Base-by-base conservation (phyloP, 805 yeast genomes). In the Geotrichum ghanense region DNA sequence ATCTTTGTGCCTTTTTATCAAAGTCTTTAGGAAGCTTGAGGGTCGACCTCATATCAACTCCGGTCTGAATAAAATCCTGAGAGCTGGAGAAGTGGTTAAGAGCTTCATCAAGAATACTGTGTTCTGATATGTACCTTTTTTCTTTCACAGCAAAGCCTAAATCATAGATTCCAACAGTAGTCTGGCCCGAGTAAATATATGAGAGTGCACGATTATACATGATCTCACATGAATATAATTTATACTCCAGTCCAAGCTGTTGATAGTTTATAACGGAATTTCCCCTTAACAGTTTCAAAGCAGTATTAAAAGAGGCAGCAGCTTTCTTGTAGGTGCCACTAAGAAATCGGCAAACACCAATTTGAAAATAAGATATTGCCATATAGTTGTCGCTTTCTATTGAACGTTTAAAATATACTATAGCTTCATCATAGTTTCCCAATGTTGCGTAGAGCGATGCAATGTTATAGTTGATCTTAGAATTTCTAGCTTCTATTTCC, bases 41-140 rank as follows among this genome's bases (percentile, higher is more conserved):
- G 10, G 25, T 39, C 16, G 42, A 39, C 9, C 42, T 22, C 23
- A 39, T 39, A n/a, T 39, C 25, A 5, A 39, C 25, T 6, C 25
- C 42, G 14, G 25, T 12, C 17, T 31, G 37, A 6, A 31, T 6
- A 17, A 21, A 39, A 5, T 20, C 23, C 5, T 5, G 23, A 7
- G 42, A 39, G 14, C 25, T 39, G 4, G 25, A 21, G 22, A 39
- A 39, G 21, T 39, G 42, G 14, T n/a, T 22, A 6, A 39, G 21
- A 24, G 42, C 42, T 39, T 39, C 42, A n/a, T 39, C 42, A 19
- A 39, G 42, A 39, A 39, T 39, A 24, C 25, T n/a, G 17, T 39
- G 42, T 17, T 39, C 42, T 21, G 42, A 22, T 6, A 39, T 39
- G 17, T 21, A 39, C 6, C 42, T 22, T n/a, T 39, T 39, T 39